Base-by-base conservation (phyloP, 2,329 filamentous ascomycete species). In the Fusarium globosum region DNA sequence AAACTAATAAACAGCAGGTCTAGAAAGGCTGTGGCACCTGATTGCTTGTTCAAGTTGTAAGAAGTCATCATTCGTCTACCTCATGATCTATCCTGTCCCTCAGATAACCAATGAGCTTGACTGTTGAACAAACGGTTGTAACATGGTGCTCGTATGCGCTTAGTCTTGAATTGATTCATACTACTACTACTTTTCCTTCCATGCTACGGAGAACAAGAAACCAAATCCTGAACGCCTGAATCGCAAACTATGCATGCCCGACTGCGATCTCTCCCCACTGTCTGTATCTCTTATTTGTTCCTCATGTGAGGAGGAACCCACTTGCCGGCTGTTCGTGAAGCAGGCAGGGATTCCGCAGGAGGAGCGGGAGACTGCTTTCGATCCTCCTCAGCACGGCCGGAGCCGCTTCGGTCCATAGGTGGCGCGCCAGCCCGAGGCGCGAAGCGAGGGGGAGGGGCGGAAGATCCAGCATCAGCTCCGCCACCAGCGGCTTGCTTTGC, bases 281-380 rank as follows among this genome's bases (percentile, higher is more conserved):
- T 73, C 58, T 77, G 74, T 78, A 39, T 38, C 26, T 35, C 59
- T 69, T 65, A 69, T 69, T 82, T 80, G 73, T 82, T 82, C 73
- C 82, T 81, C 79, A 78, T 41, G 69, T 85, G 82, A 76, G 81
- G 83, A 76, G 90, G 90, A 77, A 91, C 88, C 82, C 87, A 92
- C 81, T 90, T 91, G 76, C 89, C 89, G 51, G 87, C 77, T 35
- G 82, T 84, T 46, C 89, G 87, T 46, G 86, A 86, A 21, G 89
- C 81, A 78, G 86, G 87, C 67, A 89, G 82, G 53, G 84, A 74
- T 82, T 90, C 88, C 42, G 82, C 79, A 28, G 84, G 75, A 53
- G 85, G 80, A 57, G 85, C 82, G 14, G 85, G 81, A 46, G 86
- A 83, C 46, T 78, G 81, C 53, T 82, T 82, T 52, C 82, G 79